Base-by-base conservation (phyloP, 2,329 filamentous ascomycete species). In the Talaromyces sp. region DNA sequence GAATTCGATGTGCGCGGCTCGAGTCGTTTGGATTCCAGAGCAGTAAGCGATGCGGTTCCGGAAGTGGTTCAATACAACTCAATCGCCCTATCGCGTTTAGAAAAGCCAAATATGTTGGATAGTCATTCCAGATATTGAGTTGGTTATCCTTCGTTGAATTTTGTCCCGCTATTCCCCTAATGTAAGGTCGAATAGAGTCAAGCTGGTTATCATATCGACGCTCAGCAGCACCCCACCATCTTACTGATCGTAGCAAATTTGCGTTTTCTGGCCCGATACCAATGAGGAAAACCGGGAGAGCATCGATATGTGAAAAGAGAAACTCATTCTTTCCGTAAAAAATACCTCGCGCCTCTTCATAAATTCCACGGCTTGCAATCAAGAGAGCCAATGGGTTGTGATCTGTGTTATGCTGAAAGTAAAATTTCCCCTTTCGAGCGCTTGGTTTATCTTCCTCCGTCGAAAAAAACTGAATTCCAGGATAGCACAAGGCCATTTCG, bases 291-390 rank as follows among this genome's bases (percentile, higher is more conserved):
- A 59, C 22, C 22, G 22, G 56, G 9, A 59, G 31, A 43, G 41
- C 19, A 33, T 31, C 16, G 13, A 9, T 48, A 4, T 11, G 5
- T 7, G 31, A 2, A 35, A 66, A 64, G 3, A 19, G 9, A 10
- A 66, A 66, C 2, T 56, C 16, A 27, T 64, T 66, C 8, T 43
- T 43, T 2, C 35, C 5, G 58, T 66, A 66, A 14, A 66, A 56
- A 16, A 66, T 10, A 24, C 22, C 22, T 22, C 61, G 65, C 11
- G 52, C 61, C 52, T 66, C 65, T 11, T 64, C 16, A 33, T 66
- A 66, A 3, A 64, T 50, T 24, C 39, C 45, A 24, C 56, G 65
- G 22, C 41, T 64, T 31, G 63, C 56, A 6, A 41, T 47, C 19
- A 66, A 27, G 27, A 64, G 54, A 19, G 61, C 8, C 3, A 66